Evolutionary conservation across 495 filamentous ascomycete genomes (phyloP).

Genomic region (Bathelium albidoporum): DNA sequence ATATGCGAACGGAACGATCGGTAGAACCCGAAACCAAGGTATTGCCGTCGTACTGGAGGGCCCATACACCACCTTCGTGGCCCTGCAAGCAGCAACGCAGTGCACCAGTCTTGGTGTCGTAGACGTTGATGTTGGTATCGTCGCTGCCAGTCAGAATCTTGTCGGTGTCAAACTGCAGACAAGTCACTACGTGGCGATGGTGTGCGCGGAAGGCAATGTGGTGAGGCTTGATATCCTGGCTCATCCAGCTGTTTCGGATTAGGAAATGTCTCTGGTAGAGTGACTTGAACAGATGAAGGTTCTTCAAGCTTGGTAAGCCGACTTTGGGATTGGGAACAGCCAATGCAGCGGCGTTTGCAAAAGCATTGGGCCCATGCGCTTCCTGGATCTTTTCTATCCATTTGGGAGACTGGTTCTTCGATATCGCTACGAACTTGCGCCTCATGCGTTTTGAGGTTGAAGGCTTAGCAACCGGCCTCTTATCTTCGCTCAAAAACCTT

Average conservation of each 20-base stretch:
- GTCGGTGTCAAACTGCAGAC: constrained; percentile 92
- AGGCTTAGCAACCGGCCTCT: constrained; percentile 14
- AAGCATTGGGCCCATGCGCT: constrained; percentile 72
- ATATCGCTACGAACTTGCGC: constrained; percentile 14
- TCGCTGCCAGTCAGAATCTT: constrained; percentile 97
- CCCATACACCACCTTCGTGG: constrained; percentile 97
- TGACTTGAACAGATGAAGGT: constrained; percentile 89
- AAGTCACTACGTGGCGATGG: constrained; percentile 92
- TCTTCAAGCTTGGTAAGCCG: constrained; percentile 65
- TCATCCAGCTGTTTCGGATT: constrained; percentile 86
- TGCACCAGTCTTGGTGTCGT: constrained; percentile 90
- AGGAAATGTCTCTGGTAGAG: constrained; percentile 86
- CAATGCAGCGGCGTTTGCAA: constrained; percentile 67
- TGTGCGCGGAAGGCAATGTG: constrained; percentile 95
- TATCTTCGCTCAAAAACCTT: constrained; percentile 43
- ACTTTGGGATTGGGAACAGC: constrained; percentile 74
- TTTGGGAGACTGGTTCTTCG: constrained; percentile 29
- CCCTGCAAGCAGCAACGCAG: constrained; percentile 73
- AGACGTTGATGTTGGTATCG: constrained; percentile 96
- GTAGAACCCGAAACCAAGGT: constrained; percentile 93
- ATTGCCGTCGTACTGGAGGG: constrained; percentile 91
- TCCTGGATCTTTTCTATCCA: constrained; percentile 37
- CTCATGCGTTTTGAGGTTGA: constrained; percentile 29
- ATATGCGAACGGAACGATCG: constrained; percentile 89
- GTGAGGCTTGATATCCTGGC: constrained; percentile 69